These are phyloP conservation scores for Echria macrotheca DNA, from an alignment of 495 filamentous ascomycete genomes.

Conservation along the genomic window DNA sequence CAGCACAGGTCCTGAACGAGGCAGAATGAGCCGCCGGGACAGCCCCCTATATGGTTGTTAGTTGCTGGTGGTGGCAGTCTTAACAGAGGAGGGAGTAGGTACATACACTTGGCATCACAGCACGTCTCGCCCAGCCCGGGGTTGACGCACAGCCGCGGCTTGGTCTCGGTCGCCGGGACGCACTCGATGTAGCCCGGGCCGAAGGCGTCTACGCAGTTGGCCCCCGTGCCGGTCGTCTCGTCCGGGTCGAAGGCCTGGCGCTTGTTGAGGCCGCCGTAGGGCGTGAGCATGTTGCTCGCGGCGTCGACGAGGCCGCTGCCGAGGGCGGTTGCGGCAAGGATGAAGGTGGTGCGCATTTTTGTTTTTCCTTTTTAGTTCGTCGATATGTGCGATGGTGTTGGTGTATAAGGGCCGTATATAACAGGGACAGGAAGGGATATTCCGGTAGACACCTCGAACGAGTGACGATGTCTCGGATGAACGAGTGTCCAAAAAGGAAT, in stretches of 20 bases:
- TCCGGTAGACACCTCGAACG: too few species aligned
- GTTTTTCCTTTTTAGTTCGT: too few species aligned
- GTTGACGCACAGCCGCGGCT: slow-evolving; percentile 7
- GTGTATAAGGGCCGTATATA: too few species aligned
- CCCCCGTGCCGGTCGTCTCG: slow-evolving; percentile 9
- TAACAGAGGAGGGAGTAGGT: not conserved
- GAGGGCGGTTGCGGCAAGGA: not conserved
- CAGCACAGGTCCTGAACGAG: slow-evolving; percentile 10
- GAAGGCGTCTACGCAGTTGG: slow-evolving; percentile 11
- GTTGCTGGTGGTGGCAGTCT: not conserved
- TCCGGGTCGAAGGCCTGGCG: slow-evolving; percentile 13
- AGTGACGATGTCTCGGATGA: too few species aligned
- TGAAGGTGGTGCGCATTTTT: not conserved
- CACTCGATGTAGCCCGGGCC: slow-evolving; percentile 12
- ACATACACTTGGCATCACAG: slow-evolving; percentile 5
- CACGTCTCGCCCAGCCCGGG: slow-evolving; percentile 6
- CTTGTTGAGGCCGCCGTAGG: slow-evolving; percentile 1
- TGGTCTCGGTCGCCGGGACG: not conserved
- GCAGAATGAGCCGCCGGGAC: slow-evolving; percentile 3
- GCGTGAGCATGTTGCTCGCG: not conserved
- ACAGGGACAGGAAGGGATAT: too few species aligned
- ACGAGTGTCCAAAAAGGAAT: too few species aligned
- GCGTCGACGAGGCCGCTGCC: slow-evolving; percentile 10
- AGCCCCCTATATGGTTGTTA: slow-evolving; percentile 8
- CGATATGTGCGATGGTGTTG: too few species aligned